Conservation (phyloP, 129 eudicot species). For the Calendula officinalis region DNA sequence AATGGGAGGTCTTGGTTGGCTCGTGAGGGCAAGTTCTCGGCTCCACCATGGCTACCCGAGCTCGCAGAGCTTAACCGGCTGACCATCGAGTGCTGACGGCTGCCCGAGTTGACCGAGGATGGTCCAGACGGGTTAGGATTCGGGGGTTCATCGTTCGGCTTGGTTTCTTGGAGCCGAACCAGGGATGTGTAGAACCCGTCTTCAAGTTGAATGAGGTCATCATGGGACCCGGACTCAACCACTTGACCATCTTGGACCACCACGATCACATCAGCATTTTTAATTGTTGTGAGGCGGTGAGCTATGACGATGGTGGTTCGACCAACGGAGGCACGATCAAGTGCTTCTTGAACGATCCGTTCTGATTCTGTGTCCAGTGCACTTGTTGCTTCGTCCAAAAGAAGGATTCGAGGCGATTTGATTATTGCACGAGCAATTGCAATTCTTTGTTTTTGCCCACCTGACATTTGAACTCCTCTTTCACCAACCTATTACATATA, state of each 20-base stretch:
- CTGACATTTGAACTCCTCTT: conserved; percentile 28
- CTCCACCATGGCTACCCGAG: conserved; percentile 37
- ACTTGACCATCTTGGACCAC: conserved; percentile 72
- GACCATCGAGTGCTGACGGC: conserved; percentile 50
- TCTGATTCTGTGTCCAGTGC: conserved; percentile 83
- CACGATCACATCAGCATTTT: conserved; percentile 70
- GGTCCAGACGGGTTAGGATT: conserved; percentile 11
- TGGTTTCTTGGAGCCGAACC: conserved; percentile 41
- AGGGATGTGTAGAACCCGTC: too few relatives aligned
- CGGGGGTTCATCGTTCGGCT: conserved; percentile 20
- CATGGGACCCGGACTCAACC: conserved; percentile 65
- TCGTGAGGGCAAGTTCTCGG: background rate
- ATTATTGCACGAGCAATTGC: too few relatives aligned
- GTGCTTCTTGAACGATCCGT: conserved; percentile 82
- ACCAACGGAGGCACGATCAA: conserved; percentile 69
- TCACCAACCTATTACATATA: conserved; percentile 95
- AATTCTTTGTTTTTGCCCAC: too few relatives aligned
- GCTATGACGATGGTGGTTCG: conserved; percentile 84
- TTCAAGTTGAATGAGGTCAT: background rate
- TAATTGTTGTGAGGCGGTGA: conserved; percentile 83
- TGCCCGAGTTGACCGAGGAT: conserved; percentile 47
- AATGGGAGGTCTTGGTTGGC: conserved; percentile 39
- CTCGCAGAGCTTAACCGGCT: conserved; percentile 68
- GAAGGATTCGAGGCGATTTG: too few relatives aligned
- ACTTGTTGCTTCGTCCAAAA: too few relatives aligned